These are phyloP conservation scores for Saccharomycopsis amapae DNA, from an alignment of 805 yeast species.

Conservation along the genomic window DNA sequence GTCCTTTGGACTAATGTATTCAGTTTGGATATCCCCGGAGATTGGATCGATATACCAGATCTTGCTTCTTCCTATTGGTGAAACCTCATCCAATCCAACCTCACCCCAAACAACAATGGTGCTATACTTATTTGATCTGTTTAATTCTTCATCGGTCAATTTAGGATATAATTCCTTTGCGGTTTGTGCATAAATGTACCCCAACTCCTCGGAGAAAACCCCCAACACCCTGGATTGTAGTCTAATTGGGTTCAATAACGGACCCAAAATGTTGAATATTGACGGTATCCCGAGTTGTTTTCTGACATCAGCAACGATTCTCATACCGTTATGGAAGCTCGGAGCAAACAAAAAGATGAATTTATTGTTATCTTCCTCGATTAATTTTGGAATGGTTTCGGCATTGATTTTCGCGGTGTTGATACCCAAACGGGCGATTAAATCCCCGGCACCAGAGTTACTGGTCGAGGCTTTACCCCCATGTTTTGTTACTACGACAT, in stretches of 20 bases:
- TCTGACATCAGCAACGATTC: slow-evolving; percentile 70
- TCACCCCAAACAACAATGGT: slow-evolving; percentile 93
- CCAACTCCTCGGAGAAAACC: slow-evolving; percentile 73
- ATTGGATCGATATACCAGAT: slow-evolving; percentile 62
- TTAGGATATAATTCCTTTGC: slow-evolving; percentile 47
- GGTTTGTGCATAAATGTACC: slow-evolving; percentile 78
- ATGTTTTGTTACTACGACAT: slow-evolving; percentile 75
- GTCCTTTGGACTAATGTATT: slow-evolving; percentile 58
- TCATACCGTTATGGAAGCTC: slow-evolving; percentile 89
- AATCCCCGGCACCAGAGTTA: slow-evolving; percentile 88
- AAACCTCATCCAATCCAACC: slow-evolving; percentile 86
- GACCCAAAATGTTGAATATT: slow-evolving; percentile 90
- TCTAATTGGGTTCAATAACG: slow-evolving; percentile 86
- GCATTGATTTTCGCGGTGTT: slow-evolving; percentile 64
- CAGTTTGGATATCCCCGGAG: slow-evolving; percentile 36
- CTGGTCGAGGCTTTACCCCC: slow-evolving; percentile 98
- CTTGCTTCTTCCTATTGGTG: slow-evolving; percentile 77
- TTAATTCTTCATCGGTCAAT: slow-evolving; percentile 25
- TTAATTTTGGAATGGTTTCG: slow-evolving; percentile 46
- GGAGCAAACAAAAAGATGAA: slow-evolving; percentile 86
- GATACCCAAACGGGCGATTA: slow-evolving; percentile 76
- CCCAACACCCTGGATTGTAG: slow-evolving; percentile 77
- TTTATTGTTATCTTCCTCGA: slow-evolving; percentile 31
- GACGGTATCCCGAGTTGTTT: slow-evolving; percentile 81
- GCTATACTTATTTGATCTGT: slow-evolving; percentile 17